Evolutionary conservation across 2,329 filamentous ascomycete genomes (phyloP).

Genomic region (Diaporthe capsici): DNA sequence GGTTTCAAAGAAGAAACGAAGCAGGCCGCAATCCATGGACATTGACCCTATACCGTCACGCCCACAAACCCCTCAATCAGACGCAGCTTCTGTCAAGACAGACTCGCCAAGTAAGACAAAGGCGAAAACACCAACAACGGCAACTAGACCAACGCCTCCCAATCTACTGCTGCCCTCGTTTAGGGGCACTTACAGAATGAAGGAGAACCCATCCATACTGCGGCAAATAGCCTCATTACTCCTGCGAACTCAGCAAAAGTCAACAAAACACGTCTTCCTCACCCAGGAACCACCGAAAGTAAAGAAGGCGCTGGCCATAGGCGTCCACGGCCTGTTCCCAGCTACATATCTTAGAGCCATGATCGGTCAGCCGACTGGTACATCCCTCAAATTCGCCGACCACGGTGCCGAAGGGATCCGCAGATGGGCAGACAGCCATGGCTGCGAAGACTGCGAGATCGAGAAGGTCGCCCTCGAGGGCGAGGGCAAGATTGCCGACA

Average conservation of each 20-base stretch:
- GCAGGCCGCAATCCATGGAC: slow-evolving; percentile 64
- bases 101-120: slow-evolving; percentile 49
- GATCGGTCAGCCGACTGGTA: slow-evolving; percentile 94
- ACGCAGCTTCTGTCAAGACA: slow-evolving; percentile 45
- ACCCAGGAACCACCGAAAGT: slow-evolving; percentile 78
- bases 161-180: slow-evolving; percentile 82
- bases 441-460: slow-evolving; percentile 82
- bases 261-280: slow-evolving; percentile 80
- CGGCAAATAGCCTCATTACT: slow-evolving; percentile 74
- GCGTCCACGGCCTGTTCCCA: slow-evolving; percentile 94
- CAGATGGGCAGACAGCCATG: slow-evolving; percentile 82
- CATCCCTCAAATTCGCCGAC: slow-evolving; percentile 92
- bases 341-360: slow-evolving; percentile 89
- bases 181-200: slow-evolving; percentile 75
- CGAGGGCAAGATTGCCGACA: slow-evolving; percentile 90
- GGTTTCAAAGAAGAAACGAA: slow-evolving; percentile 58
- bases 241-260: slow-evolving; percentile 66
- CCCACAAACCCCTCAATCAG: slow-evolving; percentile 53
- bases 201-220: slow-evolving; percentile 78
- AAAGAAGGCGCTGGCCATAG: slow-evolving; percentile 90
- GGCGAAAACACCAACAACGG: slow-evolving; percentile 58
- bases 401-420: slow-evolving; percentile 87
- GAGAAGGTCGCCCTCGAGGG: slow-evolving; percentile 96
- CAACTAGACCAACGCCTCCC: slow-evolving; percentile 58
- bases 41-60: slow-evolving; percentile 56